Base-by-base conservation (phyloP, 805 yeast genomes). In the Lachancea sp. region DNA sequence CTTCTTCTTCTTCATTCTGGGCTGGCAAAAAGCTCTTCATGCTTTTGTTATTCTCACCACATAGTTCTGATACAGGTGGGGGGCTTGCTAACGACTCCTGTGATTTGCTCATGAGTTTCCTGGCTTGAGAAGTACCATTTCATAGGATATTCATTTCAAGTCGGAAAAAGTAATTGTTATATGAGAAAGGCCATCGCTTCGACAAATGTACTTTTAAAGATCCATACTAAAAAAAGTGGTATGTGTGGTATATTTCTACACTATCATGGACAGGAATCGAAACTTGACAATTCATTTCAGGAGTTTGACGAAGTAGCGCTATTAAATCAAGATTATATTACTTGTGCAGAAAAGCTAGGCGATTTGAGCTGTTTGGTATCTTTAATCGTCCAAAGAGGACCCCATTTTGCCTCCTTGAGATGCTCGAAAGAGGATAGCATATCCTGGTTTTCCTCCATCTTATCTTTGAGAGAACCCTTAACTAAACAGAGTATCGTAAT, bases 401-500 rank as follows among this genome's bases (percentile, higher is more conserved):
- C 87, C 0, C 81, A 83, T 54, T 77, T 63, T 53, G 64, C 69
- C 5, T 63, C 65, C 26, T 61, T 46, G 36, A 43, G 53, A 21
- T 39, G 30, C 6, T 40, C 43, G 1, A 13, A 36, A 12, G 37
- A 43, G 1, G 45, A 45, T 17, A 25, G 34, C 2, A 58, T 56
- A 8, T 44, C 53, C 33, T 62, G 75, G 55, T 72, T 72, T 44
- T 80, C 92, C 0, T 83, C 97, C 0, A 86, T 92, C 0, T 67
- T 92, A 13, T 81, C 95, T 0, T 62, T 92, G 30, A 68, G 98
- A 42, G 71, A 74, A 16, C 97, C 97, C 0, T 75, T 84, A 50
- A 78, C 85, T 0, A 49, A 63, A 22, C 99, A 92, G 60, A 96
- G 97, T 0, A 47, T 78, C 12, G 34, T 32, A 3, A 47, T 48